Conservation (phyloP, 2,329 filamentous ascomycete genomes). For the Coniochaeta sp. region DNA sequence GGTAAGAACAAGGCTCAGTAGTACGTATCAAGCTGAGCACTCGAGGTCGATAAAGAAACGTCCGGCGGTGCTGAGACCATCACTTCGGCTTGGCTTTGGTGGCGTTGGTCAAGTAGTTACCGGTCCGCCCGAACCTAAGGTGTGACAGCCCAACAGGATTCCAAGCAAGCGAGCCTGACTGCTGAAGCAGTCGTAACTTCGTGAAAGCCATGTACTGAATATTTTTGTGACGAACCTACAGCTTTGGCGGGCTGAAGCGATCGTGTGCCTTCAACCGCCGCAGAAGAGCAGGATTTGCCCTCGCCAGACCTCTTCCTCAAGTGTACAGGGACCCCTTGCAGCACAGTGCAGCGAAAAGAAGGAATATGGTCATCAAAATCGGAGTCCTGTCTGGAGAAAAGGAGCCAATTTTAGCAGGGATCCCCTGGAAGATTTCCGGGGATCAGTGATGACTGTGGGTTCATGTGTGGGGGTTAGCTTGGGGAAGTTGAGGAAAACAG, state of each 20-base stretch:
- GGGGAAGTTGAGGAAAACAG: neutral
- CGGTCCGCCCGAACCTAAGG: neutral
- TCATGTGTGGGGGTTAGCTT: slow-evolving; percentile 5
- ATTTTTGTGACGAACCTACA: too few relatives aligned
- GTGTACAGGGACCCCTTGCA: neutral
- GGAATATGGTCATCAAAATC: neutral
- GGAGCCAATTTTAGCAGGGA: slow-evolving; percentile 1
- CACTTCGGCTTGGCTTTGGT: neutral
- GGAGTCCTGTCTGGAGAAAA: neutral
- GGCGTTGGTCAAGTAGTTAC: neutral
- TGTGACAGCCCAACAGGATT: neutral
- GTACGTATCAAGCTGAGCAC: neutral
- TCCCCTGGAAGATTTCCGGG: neutral
- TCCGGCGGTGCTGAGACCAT: neutral
- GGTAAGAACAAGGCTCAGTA: neutral
- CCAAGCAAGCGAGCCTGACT: too few relatives aligned
- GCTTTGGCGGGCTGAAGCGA: too few relatives aligned
- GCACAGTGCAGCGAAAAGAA: neutral
- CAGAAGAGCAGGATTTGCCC: neutral
- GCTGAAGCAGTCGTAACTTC: too few relatives aligned
- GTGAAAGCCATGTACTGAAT: too few relatives aligned
- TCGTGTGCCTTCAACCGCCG: too few relatives aligned
- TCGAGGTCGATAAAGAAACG: neutral
- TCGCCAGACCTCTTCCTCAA: neutral
- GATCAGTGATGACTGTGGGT: slow-evolving; percentile 2